A percentile compares a stretch with the other conserved stretches of the same genome.
phyloP scores from a whole-genome alignment of 2,329 filamentous ascomycete species.

The Claviceps fusiformis region DNA sequence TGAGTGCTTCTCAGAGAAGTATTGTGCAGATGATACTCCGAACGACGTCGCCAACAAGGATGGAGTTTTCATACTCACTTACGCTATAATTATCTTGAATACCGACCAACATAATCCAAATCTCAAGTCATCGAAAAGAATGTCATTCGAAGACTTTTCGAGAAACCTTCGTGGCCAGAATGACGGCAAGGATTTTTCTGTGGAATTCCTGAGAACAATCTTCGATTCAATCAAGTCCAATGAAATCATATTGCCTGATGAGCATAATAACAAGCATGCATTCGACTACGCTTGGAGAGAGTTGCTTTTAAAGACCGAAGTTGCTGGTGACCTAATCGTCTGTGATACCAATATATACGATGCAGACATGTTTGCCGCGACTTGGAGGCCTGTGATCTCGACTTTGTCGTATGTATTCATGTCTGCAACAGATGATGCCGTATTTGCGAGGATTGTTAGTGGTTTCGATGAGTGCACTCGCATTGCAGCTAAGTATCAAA shows the following conservation, averaged over 20 bases:
- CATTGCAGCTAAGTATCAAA: slow-evolving; percentile 72
- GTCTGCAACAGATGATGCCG: slow-evolving; percentile 91
- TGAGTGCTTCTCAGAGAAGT: slow-evolving; percentile 74
- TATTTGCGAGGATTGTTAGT: slow-evolving; percentile 84
- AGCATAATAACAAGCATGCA: slow-evolving; percentile 91
- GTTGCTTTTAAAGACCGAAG: slow-evolving; percentile 69
- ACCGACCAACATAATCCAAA: slow-evolving; percentile 96
- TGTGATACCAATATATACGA: slow-evolving; percentile 93
- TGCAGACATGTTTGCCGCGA: slow-evolving; percentile 92
- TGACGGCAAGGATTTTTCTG: slow-evolving; percentile 67
- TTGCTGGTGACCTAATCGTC: slow-evolving; percentile 57
- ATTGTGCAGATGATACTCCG: slow-evolving; percentile 55
- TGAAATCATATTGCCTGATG: slow-evolving; percentile 93
- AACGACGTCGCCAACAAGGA: slow-evolving; percentile 74
- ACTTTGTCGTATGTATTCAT: slow-evolving; percentile 97
- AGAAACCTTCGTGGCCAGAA: slow-evolving; percentile 88
- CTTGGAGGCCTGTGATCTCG: slow-evolving; percentile 88
- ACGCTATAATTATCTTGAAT: slow-evolving; percentile 95
- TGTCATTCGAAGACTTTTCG: slow-evolving; percentile 72
- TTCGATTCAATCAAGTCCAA: slow-evolving; percentile 84
- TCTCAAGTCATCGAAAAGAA: slow-evolving; percentile 62
- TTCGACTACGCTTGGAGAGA: slow-evolving; percentile 99
- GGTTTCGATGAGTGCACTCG: slow-evolving; percentile 94
- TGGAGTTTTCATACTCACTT: slow-evolving; percentile 78
- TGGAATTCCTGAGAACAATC: slow-evolving; percentile 72